Evolutionary conservation across 116 monocot species (phyloP).

Genomic region (Zostera marina): DNA sequence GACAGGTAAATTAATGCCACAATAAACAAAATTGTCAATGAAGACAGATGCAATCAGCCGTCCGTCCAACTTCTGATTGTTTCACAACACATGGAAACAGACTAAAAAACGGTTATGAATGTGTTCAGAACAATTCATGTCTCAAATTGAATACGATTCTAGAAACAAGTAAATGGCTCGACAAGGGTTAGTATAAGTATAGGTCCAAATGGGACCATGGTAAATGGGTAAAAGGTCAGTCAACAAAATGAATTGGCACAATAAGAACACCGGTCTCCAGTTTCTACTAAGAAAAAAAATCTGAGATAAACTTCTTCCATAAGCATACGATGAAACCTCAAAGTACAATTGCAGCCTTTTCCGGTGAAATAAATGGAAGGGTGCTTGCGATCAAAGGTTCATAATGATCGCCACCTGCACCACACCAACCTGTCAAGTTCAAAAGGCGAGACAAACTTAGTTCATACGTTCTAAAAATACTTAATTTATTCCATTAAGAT

Average conservation of each 20-base stretch:
- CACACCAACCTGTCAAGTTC: slow-evolving; percentile 67
- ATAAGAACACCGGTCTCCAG: neutral
- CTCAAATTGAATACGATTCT: too few relatives aligned
- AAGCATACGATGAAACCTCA: slow-evolving; percentile 9
- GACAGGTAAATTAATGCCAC: too few relatives aligned
- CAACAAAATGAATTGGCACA: neutral
- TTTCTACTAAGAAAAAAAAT: too few relatives aligned
- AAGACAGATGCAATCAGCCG: neutral
- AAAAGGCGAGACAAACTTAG: neutral
- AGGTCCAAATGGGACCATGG: slow-evolving; percentile 2
- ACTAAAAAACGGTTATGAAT: too few relatives aligned
- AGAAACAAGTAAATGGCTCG: slow-evolving; percentile 1
- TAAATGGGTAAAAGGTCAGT: neutral
- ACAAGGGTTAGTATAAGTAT: neutral
- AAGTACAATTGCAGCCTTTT: slow-evolving; percentile 68
- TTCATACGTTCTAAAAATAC: neutral
- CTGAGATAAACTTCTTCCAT: too few relatives aligned
- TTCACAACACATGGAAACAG: neutral
- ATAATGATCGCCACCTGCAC: slow-evolving; percentile 88
- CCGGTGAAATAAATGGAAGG: slow-evolving; percentile 37
- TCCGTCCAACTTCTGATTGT: neutral
- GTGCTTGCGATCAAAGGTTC: slow-evolving; percentile 61
- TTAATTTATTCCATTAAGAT: neutral
- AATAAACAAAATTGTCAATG: neutral
- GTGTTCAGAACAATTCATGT: too few relatives aligned